Evolutionary conservation across 108 stramenopile species (phyloP).

Genomic region (Conticribra weissflogii): DNA sequence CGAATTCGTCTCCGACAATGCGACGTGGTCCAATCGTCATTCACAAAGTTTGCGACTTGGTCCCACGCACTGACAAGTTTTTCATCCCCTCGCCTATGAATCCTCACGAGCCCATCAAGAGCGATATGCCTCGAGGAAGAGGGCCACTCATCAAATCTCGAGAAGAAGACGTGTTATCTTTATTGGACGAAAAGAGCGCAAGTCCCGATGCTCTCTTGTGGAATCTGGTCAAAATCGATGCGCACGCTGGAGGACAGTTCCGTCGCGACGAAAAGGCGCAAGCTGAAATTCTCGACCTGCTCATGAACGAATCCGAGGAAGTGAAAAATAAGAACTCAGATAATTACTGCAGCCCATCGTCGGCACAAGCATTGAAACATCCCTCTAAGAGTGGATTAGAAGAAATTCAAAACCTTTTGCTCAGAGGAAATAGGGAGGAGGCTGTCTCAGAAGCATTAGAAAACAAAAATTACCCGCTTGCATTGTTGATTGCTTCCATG

Average conservation of each 20-base stretch:
- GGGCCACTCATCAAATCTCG: slow-evolving; percentile 26
- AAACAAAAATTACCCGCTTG: slow-evolving; percentile 68
- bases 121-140: background rate
- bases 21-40: slow-evolving; percentile 52
- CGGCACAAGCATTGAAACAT: background rate
- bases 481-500: slow-evolving; percentile 76
- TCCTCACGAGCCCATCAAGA: background rate
- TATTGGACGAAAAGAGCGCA: slow-evolving; percentile 46
- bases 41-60: slow-evolving; percentile 36
- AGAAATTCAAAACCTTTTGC: slow-evolving; percentile 13
- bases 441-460: slow-evolving; percentile 72
- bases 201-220: slow-evolving; percentile 61
- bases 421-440: slow-evolving; percentile 65
- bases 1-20: slow-evolving; percentile 23
- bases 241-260: slow-evolving; percentile 58
- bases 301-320: slow-evolving; percentile 34
- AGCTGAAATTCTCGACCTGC: slow-evolving; percentile 68
- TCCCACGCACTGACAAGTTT: slow-evolving; percentile 35
- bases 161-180: slow-evolving; percentile 52
- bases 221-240: slow-evolving; percentile 75
- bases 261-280: slow-evolving; percentile 70
- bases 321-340: background rate
- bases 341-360: slow-evolving; percentile 3
- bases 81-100: slow-evolving; percentile 56
- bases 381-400: slow-evolving; percentile 10